A percentile compares a stretch with the other conserved stretches of the same genome.
These are phyloP conservation scores for Calonectria ilicicola DNA, from an alignment of 2,329 filamentous ascomycete genomes.

Conservation along the genomic window DNA sequence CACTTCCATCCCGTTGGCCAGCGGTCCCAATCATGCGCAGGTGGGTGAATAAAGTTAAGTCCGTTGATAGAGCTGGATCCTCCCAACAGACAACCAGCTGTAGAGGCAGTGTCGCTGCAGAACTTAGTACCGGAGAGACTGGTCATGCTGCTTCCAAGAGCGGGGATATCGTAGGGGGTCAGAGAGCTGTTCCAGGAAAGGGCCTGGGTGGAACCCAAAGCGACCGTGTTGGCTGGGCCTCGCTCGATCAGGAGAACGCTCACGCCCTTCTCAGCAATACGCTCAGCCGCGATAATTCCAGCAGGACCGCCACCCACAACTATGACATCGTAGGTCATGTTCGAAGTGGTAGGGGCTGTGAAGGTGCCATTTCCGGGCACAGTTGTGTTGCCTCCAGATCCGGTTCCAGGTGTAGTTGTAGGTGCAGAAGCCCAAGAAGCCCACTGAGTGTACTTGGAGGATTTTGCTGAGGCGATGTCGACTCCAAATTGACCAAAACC, in stretches of 20 bases:
- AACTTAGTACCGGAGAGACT: slow-evolving; percentile 38
- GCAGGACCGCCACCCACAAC: slow-evolving; percentile 42
- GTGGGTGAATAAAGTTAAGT: slow-evolving; percentile 43
- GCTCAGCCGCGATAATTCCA: slow-evolving; percentile 42
- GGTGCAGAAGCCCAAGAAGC: slow-evolving; percentile 41
- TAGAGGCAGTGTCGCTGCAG: slow-evolving; percentile 42
- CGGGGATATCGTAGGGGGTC: slow-evolving; percentile 40
- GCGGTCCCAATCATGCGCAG: slow-evolving; percentile 39
- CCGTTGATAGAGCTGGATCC: slow-evolving; percentile 44
- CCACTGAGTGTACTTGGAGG: slow-evolving; percentile 43
- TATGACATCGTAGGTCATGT: slow-evolving; percentile 42
- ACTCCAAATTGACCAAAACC: slow-evolving; percentile 53
- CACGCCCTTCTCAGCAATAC: slow-evolving; percentile 37
- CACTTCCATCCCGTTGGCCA: slow-evolving; percentile 41
- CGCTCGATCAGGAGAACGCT: slow-evolving; percentile 44
- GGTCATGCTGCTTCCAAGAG: slow-evolving; percentile 40
- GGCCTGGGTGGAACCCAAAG: slow-evolving; percentile 31
- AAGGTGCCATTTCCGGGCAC: slow-evolving; percentile 27
- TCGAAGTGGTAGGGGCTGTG: slow-evolving; percentile 32
- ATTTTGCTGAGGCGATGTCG: slow-evolving; percentile 47
- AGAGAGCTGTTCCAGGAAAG: slow-evolving; percentile 40
- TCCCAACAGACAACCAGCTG: slow-evolving; percentile 39
- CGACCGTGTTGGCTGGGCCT: slow-evolving; percentile 41
- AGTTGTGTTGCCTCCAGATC: slow-evolving; percentile 25
- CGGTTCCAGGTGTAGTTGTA: slow-evolving; percentile 18